Evolutionary conservation across 2,329 filamentous ascomycete species (phyloP), one percentile per base, ranked within the genome.

Genomic region (Colletotrichum musicola): DNA sequence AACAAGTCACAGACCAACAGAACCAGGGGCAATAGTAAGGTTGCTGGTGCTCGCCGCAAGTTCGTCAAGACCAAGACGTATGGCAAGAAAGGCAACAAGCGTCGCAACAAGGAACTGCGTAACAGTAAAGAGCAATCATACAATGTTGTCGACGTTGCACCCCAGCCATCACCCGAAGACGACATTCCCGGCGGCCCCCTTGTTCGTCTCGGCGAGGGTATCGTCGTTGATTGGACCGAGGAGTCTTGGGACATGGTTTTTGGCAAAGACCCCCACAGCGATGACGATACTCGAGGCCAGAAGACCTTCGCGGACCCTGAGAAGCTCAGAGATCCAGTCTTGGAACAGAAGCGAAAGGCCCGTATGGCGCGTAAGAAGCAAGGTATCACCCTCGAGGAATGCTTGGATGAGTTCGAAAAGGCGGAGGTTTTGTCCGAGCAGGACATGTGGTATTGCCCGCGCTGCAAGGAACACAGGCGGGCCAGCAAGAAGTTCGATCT

Each of bases 401-500:
- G 96, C 77, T 88, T 99, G 62, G 92, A 95, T 68, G 96, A 98
- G 79, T 98, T 97, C 73, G 93, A 96, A 76, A 95, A 95, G 77
- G 93, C 95, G 69, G 96, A 99, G 80, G 90, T 97, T 14, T 84
- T 99, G 4, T 98, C 95, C 0, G 94, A 98, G 78, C 93, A 97
- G 76, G 97, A 99, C 77, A 95, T 94, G 69, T 99, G 96, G 96
- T 98, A 97, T 78, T 99, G 96, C 77, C 95, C 94, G 64, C 89
- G 94, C 35, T 99, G 96, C 86, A 98, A 98, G 79, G 93, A 97
- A 74, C 92, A 97, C 75, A 90, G 94, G 16, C 91, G 94, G 69
- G 96, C 96, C 20, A 95, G 92, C 81, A 99, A 99, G 84, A 98
- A 96, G 75, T 94, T 99, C 61, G 95, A 98, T 76, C 88, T 99